Base-by-base conservation (phyloP, 441 rosid species). In the Gossypium schwendimanii region DNA sequence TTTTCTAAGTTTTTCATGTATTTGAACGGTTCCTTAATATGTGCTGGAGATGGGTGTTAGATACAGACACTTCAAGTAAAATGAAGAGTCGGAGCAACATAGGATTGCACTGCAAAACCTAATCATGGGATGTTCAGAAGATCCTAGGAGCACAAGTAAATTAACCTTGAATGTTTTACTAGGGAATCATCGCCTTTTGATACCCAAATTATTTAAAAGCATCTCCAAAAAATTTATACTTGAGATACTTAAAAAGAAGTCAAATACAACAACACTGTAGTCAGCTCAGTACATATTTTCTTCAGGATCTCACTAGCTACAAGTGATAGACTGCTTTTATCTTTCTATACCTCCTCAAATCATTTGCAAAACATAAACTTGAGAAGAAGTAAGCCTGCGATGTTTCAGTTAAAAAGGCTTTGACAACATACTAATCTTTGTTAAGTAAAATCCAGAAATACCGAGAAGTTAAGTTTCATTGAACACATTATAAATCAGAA, bases 121-220 rank as follows among this genome's bases (percentile, higher is more conserved):
- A 36, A 24, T 47, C 57, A 10, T 24, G 41, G 10, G n/a, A 41
- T 49, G 21, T 53, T 41, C 26, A 58, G 21, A 70, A 58, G 63
- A 52, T 26, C 62, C 20, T 33, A 20, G 3, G 17, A 41, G 17
- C n/a, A 64, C 53, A 64, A 64, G 26, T 4, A 64, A 0, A 41
- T 64, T 64, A 64, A 64, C 28, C 69, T 64, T 64, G 69, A 64
- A 64, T 41, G 18, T 41, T 31, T 39, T 20, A 20, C 5, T 41
- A 39, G n/a, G 28, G 11, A 1, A 65, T 65, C 12, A 11, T 39
- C 28, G 31, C 14, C 14, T 31, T 65, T 45, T 3, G n/a, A 11
- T 21, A 21, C 24, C 53, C 18, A 65, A 44, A 44, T 45, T 45
- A 45, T 44, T 8, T 12, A 21, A 20, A 44, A 28, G 18, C 65